These are phyloP conservation scores for Penicillium polonicum DNA, from an alignment of 2,329 filamentous ascomycete genomes.

Conservation along the genomic window DNA sequence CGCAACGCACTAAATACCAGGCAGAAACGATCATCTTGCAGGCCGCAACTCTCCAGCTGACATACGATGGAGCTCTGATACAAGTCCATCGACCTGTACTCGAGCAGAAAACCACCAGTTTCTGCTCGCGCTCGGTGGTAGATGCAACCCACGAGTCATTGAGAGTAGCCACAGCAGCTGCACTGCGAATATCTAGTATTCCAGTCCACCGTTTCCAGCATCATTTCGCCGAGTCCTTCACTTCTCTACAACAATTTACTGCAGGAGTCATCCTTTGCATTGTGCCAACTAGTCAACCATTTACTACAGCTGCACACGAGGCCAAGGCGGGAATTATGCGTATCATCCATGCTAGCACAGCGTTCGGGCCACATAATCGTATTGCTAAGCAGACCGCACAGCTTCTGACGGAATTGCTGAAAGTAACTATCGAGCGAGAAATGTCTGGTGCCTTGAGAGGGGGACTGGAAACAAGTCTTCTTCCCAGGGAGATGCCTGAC, in stretches of 20 bases:
- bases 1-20: not conserved
- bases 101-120: slow-evolving; percentile 15
- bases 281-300: slow-evolving; percentile 29
- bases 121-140: slow-evolving; percentile 5
- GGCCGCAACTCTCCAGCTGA: slow-evolving; percentile 23
- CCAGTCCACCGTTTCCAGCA: slow-evolving; percentile 28
- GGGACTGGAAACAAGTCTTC: not conserved
- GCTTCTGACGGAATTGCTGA: slow-evolving; percentile 28
- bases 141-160: slow-evolving; percentile 12
- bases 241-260: slow-evolving; percentile 22
- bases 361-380: slow-evolving; percentile 23
- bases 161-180: slow-evolving; percentile 25
- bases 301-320: slow-evolving; percentile 28
- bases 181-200: slow-evolving; percentile 31
- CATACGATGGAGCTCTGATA: slow-evolving; percentile 27
- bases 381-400: slow-evolving; percentile 30
- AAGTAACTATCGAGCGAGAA: slow-evolving; percentile 24
- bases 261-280: slow-evolving; percentile 31
- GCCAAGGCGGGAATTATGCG: slow-evolving; percentile 31
- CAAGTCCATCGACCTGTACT: slow-evolving; percentile 26
- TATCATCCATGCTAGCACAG: slow-evolving; percentile 28
- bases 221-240: slow-evolving; percentile 27
- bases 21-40: slow-evolving; percentile 18
- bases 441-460: slow-evolving; percentile 10
- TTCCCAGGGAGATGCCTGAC: not conserved